phyloP scores from a whole-genome alignment of 768 basidiomycete genomes.

The Lentinula sp. region DNA sequence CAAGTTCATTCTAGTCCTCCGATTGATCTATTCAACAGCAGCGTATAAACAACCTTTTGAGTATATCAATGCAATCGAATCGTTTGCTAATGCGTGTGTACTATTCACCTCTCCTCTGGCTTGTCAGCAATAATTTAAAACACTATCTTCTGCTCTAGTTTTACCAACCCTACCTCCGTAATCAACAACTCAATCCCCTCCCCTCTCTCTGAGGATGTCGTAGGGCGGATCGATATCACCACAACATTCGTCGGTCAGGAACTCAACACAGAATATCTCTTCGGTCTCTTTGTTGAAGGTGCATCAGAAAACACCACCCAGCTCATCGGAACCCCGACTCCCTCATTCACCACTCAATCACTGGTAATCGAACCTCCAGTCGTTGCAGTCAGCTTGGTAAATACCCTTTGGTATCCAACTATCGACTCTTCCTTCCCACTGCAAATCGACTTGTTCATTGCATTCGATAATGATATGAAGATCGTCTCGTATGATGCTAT shows the following conservation, averaged over 20 bases:
- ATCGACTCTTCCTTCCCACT: constrained; percentile 3
- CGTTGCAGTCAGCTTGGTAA: not conserved
- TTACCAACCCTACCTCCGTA: not conserved
- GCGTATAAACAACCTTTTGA: constrained; percentile 1
- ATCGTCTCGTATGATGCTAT: constrained; percentile 5
- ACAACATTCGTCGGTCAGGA: constrained; percentile 1
- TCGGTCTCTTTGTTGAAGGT: not conserved
- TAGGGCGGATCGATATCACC: not conserved
- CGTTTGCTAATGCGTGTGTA: not conserved
- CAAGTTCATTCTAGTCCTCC: no score
- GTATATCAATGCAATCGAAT: not conserved
- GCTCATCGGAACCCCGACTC: constrained; percentile 2
- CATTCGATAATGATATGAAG: constrained; percentile 6
- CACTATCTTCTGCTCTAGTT: not conserved
- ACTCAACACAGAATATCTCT: constrained; percentile 6
- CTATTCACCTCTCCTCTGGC: no score
- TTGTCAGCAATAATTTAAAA: no score
- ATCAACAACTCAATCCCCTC: not conserved
- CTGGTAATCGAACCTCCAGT: constrained; percentile 4
- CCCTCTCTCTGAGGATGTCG: not conserved
- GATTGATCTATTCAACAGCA: no score
- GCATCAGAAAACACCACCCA: constrained; percentile 4
- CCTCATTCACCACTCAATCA: not conserved
- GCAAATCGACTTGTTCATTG: constrained; percentile 3
- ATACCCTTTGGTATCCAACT: constrained; percentile 1